Evolutionary conservation across 805 yeast genomes (phyloP), one percentile per base, ranked within the genome.

Genomic region (Kuraishia ogatae): DNA sequence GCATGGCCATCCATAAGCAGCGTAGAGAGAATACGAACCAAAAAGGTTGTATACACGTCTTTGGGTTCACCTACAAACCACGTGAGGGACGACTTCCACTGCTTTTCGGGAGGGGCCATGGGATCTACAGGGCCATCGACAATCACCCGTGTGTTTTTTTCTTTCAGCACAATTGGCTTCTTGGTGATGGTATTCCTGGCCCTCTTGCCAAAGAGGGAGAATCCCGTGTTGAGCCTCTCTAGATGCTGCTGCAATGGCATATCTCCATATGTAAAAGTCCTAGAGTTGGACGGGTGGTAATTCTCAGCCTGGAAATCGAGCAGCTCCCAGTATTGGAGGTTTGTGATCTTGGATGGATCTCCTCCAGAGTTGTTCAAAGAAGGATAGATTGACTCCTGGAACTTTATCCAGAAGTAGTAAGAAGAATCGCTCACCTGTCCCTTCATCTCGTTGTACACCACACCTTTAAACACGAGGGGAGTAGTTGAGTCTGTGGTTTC

Each of bases 401-500:
- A 93, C 59, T 84, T 82, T 64, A 85, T 89, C 82, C 92, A 93
- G 66, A 79, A 91, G 59, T 85, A 80, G 68, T 94, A 94, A 2
- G 92, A 82, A 0, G 97, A 81, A 67, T 90, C 93, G 0, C 97
- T 87, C 65, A 89, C 82, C 70, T 93, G 97, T 8, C 99, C 99
- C 70, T 94, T 94, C 99, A 94, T 94, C 71, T 94, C 99, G 66
- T 94, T 94, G 68, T 88, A 94, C 2, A 94, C 99, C 39, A 94
- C 99, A 50, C 99, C 99, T 69, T 94, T 94, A 69, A 90, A 89
- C 2, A 74, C 75, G 48, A 94, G 65, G 1, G 89, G 87, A 15
- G 89, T 77, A 0, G 62, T 57, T 17, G 73, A 71, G 65, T 92
- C 91, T 6, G 76, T 68, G 5, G 83, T 69, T 54, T 75, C 77